These are phyloP conservation scores for Cylindrodendrum hubeiense DNA, from an alignment of 2,329 filamentous ascomycete species.

Conservation along the genomic window DNA sequence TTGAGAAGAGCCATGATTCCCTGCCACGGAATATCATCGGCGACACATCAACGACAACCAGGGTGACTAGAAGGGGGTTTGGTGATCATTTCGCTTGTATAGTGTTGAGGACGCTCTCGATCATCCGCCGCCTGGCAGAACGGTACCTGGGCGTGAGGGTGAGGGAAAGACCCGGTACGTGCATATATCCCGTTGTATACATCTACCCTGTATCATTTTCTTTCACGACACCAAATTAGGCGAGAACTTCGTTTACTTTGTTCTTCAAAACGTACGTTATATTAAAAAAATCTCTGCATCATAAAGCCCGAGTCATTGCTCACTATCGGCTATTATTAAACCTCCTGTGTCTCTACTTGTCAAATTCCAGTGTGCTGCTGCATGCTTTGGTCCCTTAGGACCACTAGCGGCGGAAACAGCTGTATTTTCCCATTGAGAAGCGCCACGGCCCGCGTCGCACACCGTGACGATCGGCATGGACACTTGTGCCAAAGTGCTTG, in stretches of 20 bases:
- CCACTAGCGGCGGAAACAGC: conserved; percentile 59
- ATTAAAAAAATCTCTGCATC: conserved; percentile 1
- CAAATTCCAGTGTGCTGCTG: too few relatives aligned
- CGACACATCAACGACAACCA: neutral
- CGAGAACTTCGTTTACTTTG: neutral
- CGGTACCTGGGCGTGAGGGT: neutral
- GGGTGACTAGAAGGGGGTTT: neutral
- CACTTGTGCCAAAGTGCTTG: conserved; percentile 63
- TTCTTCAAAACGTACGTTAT: neutral
- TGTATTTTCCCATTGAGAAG: conserved; percentile 62
- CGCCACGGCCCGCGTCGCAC: conserved; percentile 64
- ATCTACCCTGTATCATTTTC: conserved; percentile 1
- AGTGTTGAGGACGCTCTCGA: neutral
- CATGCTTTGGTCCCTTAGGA: neutral
- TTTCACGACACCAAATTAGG: neutral
- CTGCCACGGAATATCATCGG: neutral
- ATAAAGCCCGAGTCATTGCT: neutral
- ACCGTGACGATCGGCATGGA: conserved; percentile 60
- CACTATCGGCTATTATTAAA: neutral
- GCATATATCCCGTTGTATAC: conserved; percentile 4
- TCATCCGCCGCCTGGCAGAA: too few relatives aligned
- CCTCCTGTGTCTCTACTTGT: neutral
- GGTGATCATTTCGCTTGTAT: neutral
- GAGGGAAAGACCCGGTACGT: conserved; percentile 1
- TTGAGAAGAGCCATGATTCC: conserved; percentile 70